Evolutionary conservation across 2,329 filamentous ascomycete genomes (phyloP).

Genomic region (Alternaria metachromatica): DNA sequence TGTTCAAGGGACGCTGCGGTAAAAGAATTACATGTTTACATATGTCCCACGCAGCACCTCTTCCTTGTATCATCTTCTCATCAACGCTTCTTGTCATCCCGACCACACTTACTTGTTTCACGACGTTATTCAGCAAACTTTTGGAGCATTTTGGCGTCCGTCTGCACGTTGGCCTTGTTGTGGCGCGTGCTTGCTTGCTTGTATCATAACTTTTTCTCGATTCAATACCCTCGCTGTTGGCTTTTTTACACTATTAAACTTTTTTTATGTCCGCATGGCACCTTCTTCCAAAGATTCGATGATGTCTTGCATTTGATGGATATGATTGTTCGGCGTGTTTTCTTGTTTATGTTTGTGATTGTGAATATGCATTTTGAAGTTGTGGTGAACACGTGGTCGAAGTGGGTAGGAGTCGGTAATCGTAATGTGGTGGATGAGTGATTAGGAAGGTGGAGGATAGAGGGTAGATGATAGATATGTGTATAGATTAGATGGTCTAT

Average conservation of each 20-base stretch:
- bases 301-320: neutral
- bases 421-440: neutral
- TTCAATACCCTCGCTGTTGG: constrained; percentile 6
- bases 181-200: neutral
- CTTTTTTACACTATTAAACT: neutral
- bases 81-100: neutral
- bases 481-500: neutral
- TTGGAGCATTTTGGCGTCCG: neutral
- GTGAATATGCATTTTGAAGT: neutral
- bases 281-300: neutral
- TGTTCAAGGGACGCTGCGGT: constrained; percentile 74
- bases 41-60: neutral
- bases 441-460: neutral
- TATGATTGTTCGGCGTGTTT: neutral
- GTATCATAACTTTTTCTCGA: neutral
- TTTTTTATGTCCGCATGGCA: neutral
- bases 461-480: neutral
- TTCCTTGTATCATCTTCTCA: neutral
- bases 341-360: neutral
- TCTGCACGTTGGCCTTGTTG: neutral
- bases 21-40: constrained; percentile 27
- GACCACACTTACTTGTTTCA: neutral
- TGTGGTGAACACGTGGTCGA: accelerated
- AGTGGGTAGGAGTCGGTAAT: neutral
- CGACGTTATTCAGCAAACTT: neutral